Evolutionary conservation across 2,329 filamentous ascomycete species (phyloP).

Genomic region (Fusarium pseudocircinatum): DNA sequence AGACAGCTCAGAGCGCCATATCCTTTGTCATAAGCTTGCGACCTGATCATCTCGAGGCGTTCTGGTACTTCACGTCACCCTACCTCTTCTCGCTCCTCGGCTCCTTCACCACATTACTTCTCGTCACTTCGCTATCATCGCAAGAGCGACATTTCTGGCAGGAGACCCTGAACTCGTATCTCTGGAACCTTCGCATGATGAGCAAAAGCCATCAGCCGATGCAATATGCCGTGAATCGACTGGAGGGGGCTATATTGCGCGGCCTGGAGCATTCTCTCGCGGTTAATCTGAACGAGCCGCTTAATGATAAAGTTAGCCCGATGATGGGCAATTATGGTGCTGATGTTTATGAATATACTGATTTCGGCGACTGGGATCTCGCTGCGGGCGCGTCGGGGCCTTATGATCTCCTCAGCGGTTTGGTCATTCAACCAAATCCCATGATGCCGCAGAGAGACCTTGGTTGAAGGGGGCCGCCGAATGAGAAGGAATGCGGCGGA

Average conservation of each 20-base stretch:
- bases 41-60: slow-evolving; percentile 53
- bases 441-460: slow-evolving; percentile 41
- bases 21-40: slow-evolving; percentile 47
- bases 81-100: slow-evolving; percentile 53
- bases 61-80: slow-evolving; percentile 53
- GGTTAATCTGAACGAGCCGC: slow-evolving; percentile 47
- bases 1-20: slow-evolving; percentile 47
- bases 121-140: slow-evolving; percentile 47
- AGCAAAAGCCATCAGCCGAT: slow-evolving; percentile 51
- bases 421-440: slow-evolving; percentile 38
- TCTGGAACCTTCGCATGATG: slow-evolving; percentile 48
- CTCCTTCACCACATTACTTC: slow-evolving; percentile 52
- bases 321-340: slow-evolving; percentile 41
- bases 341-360: slow-evolving; percentile 46
- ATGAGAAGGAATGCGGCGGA: neutral
- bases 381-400: slow-evolving; percentile 41
- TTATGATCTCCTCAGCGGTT: slow-evolving; percentile 44
- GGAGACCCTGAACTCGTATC: slow-evolving; percentile 48
- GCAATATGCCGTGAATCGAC: slow-evolving; percentile 50
- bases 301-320: slow-evolving; percentile 44
- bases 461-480: slow-evolving; percentile 11
- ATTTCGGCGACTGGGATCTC: slow-evolving; percentile 49
- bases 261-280: slow-evolving; percentile 50
- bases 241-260: slow-evolving; percentile 51
- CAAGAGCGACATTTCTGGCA: slow-evolving; percentile 47